Evolutionary conservation across 2,329 filamentous ascomycete genomes (phyloP).

Genomic region (Aspergillus ochraceus): DNA sequence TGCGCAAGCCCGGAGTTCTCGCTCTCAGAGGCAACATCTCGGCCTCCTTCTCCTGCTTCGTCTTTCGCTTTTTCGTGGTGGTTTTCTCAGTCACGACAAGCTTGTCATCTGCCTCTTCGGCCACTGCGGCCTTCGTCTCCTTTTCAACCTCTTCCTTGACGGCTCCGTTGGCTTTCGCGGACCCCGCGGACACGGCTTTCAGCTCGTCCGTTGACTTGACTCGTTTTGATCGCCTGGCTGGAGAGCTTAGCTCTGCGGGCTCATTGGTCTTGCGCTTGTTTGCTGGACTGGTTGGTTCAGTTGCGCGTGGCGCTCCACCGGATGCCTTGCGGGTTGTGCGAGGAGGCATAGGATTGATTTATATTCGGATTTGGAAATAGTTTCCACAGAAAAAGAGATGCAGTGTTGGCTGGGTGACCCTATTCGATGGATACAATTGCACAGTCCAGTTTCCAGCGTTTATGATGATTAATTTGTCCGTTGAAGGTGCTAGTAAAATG

Average conservation of each 20-base stretch:
- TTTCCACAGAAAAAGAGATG: too few relatives aligned
- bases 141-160: conserved; percentile 22
- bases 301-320: conserved; percentile 6
- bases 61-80: conserved; percentile 49
- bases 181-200: neutral
- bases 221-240: conserved; percentile 31
- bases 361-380: neutral
- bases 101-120: conserved; percentile 18
- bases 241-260: conserved; percentile 22
- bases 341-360: conserved; percentile 15
- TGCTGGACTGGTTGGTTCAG: conserved; percentile 5
- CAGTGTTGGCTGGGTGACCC: too few relatives aligned
- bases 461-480: too few relatives aligned
- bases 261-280: conserved; percentile 29
- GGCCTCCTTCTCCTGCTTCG: conserved; percentile 56
- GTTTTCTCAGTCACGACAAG: conserved; percentile 50
- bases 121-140: conserved; percentile 16
- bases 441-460: too few relatives aligned
- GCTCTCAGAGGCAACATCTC: conserved; percentile 63
- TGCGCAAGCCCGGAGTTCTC: conserved; percentile 70
- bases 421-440: too few relatives aligned
- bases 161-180: neutral
- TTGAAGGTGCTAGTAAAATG: too few relatives aligned
- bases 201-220: conserved; percentile 21
- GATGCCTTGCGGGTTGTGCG: conserved; percentile 16